These are phyloP conservation scores for Panicum hallii DNA, from an alignment of 202 grass and related monocot species.

Conservation along the genomic window DNA sequence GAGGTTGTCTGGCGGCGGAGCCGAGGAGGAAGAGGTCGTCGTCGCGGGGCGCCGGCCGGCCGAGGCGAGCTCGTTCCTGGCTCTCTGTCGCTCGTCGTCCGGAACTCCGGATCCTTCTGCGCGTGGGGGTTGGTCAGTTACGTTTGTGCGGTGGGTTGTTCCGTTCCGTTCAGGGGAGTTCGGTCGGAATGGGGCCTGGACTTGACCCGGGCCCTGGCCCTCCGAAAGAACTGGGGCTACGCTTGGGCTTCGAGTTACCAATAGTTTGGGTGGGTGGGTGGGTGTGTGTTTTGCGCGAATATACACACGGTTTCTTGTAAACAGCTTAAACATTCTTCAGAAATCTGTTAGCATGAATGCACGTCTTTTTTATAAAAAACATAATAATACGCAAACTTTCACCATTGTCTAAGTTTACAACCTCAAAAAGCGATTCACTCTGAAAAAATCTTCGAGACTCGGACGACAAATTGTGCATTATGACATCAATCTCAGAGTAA, in stretches of 20 bases:
- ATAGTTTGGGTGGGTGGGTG: too few species aligned
- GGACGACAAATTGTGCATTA: too few species aligned
- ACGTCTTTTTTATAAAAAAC: neutral
- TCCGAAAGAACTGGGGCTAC: neutral
- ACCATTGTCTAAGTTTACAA: neutral
- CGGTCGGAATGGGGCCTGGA: neutral
- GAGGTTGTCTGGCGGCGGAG: slow-evolving; percentile 7
- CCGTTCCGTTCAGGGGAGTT: neutral
- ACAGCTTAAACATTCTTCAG: neutral
- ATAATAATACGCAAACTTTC: neutral
- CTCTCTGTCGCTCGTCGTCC: neutral
- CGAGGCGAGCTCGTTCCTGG: neutral
- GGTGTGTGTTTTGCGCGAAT: too few species aligned
- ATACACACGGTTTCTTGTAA: too few species aligned
- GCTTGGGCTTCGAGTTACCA: neutral
- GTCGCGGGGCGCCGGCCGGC: slow-evolving; percentile 16
- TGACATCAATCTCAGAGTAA: too few species aligned
- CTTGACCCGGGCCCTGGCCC: neutral
- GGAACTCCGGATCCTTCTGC: slow-evolving; percentile 43
- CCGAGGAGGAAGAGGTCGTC: neutral
- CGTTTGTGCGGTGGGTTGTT: neutral
- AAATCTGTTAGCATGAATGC: too few species aligned
- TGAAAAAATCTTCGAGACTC: neutral
- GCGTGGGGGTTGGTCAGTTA: neutral
- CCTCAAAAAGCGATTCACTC: neutral